Conservation (phyloP, 202 grass and related monocot genomes). For the Hordeum pubiflorum region DNA sequence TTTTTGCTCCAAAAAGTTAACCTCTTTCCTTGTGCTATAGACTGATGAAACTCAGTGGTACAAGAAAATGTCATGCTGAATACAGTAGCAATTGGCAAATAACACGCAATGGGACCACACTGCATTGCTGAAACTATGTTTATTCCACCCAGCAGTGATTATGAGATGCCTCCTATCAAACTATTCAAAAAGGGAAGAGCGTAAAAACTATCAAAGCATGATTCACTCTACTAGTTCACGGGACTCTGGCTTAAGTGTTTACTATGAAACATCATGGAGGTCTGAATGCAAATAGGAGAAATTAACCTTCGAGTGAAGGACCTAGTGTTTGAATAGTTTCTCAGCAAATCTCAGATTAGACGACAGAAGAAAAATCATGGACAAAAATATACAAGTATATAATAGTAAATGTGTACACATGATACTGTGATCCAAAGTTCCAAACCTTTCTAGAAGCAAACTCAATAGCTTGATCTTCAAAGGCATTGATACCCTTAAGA, state of each 20-base stretch:
- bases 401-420: constrained; percentile 1
- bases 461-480: constrained; percentile 95
- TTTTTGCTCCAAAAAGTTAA: neutral
- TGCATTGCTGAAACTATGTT: neutral
- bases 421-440: neutral
- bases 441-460: constrained; percentile 96
- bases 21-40: neutral
- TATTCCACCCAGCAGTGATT: neutral
- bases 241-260: neutral
- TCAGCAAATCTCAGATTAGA: neutral
- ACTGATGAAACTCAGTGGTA: neutral
- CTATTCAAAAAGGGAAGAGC: neutral
- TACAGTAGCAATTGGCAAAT: neutral
- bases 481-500: constrained; percentile 77
- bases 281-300: neutral
- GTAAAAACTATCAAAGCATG: neutral
- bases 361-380: neutral
- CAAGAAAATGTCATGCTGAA: neutral
- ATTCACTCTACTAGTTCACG: neutral
- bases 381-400: neutral
- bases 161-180: neutral
- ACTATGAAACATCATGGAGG: neutral
- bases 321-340: neutral
- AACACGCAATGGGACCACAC: neutral
- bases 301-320: neutral